Evolutionary conservation across 805 yeast species (phyloP).

Genomic region (Yamadazyma nakazawae): DNA sequence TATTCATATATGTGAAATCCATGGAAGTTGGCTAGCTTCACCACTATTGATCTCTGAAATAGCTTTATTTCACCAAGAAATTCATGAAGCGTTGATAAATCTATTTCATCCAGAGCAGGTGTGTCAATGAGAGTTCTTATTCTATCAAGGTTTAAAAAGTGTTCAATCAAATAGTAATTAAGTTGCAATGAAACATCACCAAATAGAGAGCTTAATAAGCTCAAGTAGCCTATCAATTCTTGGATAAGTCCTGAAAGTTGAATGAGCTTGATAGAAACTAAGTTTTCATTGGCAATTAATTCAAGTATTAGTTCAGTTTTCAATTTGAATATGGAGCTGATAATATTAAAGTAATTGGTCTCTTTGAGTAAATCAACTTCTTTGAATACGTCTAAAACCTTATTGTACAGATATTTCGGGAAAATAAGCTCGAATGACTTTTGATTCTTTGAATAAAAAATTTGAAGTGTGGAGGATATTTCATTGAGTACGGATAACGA

Average conservation of each 20-base stretch:
- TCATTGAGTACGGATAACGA: conserved; percentile 6
- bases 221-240: conserved; percentile 36
- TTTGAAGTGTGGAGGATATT: conserved; percentile 1
- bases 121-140: conserved; percentile 2
- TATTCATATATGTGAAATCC: conserved; percentile 20
- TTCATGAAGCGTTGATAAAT: conserved; percentile 25
- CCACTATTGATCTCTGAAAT: conserved; percentile 44
- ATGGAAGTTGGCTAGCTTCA: conserved; percentile 20
- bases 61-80: conserved; percentile 49
- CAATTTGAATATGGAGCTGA: conserved; percentile 34
- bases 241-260: conserved; percentile 39
- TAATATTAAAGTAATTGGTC: conserved; percentile 23
- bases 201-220: conserved; percentile 25
- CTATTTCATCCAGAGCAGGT: conserved; percentile 14
- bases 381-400: not conserved
- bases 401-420: conserved; percentile 8
- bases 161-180: conserved; percentile 9
- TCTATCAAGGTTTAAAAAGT: conserved; percentile 4
- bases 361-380: conserved; percentile 7
- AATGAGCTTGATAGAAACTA: conserved; percentile 41
- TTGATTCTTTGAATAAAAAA: conserved; percentile 1
- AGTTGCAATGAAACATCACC: conserved; percentile 4
- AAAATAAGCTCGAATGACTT: not conserved
- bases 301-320: conserved; percentile 34
- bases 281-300: conserved; percentile 32